Evolutionary conservation across 2,329 filamentous ascomycete genomes (phyloP).

Genomic region (Calonectria multiphialidica): DNA sequence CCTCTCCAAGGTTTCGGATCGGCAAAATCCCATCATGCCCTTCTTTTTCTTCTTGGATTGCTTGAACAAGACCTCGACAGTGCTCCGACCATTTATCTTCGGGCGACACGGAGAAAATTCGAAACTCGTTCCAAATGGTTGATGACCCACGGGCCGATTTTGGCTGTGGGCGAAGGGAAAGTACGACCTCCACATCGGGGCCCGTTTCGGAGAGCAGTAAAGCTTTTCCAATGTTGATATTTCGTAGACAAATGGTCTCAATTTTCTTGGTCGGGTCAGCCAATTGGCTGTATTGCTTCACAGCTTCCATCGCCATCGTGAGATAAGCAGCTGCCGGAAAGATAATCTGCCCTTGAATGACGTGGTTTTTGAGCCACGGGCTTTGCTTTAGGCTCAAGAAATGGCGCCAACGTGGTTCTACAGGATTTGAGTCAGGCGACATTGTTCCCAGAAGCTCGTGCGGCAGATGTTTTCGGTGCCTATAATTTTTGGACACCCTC

Average conservation of each 20-base stretch:
- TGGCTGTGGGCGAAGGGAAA: not conserved
- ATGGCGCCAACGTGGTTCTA: not conserved
- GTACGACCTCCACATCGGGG: not conserved
- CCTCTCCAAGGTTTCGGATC: not conserved
- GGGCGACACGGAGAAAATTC: not conserved
- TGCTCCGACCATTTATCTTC: not conserved
- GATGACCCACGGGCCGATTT: not conserved
- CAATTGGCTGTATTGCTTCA: not conserved
- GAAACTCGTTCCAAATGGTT: not conserved
- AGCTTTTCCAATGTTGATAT: not conserved
- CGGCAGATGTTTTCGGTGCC: not conserved
- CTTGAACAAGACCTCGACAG: not conserved
- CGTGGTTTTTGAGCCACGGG: not conserved
- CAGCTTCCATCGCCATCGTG: not conserved
- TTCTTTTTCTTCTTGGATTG: not conserved
- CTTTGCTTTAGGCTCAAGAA: not conserved
- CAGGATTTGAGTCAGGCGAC: not conserved
- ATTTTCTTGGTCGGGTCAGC: not conserved
- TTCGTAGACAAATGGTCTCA: not conserved
- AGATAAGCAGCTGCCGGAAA: not conserved
- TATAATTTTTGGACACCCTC: not conserved
- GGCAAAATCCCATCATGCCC: not conserved
- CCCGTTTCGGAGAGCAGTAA: not conserved
- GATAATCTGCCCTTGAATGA: not conserved
- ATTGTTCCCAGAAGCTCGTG: not conserved